Evolutionary conservation across 352 stramenopile species (phyloP).

Genomic region (Peronospora farinosa): DNA sequence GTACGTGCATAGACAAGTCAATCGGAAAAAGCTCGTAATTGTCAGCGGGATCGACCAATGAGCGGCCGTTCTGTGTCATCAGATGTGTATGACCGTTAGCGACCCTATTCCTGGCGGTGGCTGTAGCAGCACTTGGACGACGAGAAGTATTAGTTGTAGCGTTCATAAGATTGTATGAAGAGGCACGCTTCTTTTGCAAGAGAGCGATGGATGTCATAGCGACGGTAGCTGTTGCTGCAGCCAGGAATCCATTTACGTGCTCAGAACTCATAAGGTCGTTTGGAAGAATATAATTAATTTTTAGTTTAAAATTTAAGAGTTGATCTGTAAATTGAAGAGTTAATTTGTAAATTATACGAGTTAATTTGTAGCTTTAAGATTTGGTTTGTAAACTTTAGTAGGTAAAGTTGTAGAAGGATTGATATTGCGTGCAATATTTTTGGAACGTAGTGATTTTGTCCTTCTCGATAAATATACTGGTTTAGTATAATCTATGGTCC

Average conservation of each 20-base stretch:
- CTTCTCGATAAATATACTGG: too few relatives aligned
- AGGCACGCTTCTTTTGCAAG: constrained; percentile 48
- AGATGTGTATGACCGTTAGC: constrained; percentile 20
- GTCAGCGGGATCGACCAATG: constrained; percentile 24
- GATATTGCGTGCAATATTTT: too few relatives aligned
- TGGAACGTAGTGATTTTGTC: too few relatives aligned
- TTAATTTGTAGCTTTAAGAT: too few relatives aligned
- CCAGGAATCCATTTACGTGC: constrained; percentile 37
- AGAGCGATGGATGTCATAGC: constrained; percentile 49
- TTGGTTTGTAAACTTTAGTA: too few relatives aligned
- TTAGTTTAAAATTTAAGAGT: too few relatives aligned
- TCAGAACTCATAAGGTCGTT: constrained; percentile 22
- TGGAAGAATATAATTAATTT: not conserved
- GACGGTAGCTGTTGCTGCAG: constrained; percentile 41
- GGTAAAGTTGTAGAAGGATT: too few relatives aligned
- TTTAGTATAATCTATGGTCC: too few relatives aligned
- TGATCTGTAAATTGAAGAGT: too few relatives aligned
- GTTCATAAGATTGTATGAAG: constrained; percentile 30
- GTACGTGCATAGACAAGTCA: constrained; percentile 74
- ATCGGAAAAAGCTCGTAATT: constrained; percentile 71
- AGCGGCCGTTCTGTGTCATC: constrained; percentile 16
- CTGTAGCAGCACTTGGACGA: constrained; percentile 9
- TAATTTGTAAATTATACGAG: too few relatives aligned
- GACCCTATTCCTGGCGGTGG: constrained; percentile 9
- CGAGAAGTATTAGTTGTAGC: constrained; percentile 5